Percentiles rank a stretch among this genome's conserved stretches.
These are phyloP conservation scores for Platanus orientalis DNA, from an alignment of 164 flowering plant species.

Conservation along the genomic window DNA sequence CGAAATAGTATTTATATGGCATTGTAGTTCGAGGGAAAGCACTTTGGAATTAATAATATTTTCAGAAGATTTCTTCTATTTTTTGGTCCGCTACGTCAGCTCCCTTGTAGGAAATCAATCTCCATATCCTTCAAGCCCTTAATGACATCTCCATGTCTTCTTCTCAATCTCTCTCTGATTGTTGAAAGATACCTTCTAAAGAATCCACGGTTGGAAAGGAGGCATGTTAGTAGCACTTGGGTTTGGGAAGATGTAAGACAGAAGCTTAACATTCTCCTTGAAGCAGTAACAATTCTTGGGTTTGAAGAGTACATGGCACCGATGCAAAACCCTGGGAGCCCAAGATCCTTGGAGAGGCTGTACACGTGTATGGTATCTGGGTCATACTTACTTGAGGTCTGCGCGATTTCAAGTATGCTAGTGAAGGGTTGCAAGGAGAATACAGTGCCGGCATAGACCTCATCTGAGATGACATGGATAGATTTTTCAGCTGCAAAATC, in stretches of 20 bases:
- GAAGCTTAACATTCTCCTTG: constrained; percentile 60
- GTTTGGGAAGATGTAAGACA: constrained; percentile 62
- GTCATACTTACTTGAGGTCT: constrained; percentile 35
- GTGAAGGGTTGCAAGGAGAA: constrained; percentile 50
- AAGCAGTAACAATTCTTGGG: constrained; percentile 48
- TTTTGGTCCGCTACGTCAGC: too few species aligned
- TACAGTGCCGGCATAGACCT: constrained; percentile 66
- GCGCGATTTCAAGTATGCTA: constrained; percentile 61
- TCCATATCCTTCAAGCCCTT: too few species aligned
- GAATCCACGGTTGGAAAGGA: constrained; percentile 62
- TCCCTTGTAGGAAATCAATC: too few species aligned
- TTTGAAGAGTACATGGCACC: constrained; percentile 66
- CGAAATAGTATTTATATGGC: too few species aligned
- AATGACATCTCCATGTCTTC: too few species aligned
- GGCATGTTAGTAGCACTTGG: constrained; percentile 44
- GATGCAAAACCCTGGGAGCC: constrained; percentile 67
- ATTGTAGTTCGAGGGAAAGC: too few species aligned
- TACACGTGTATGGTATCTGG: constrained; percentile 61
- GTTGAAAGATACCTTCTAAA: constrained; percentile 36
- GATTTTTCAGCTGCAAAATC: constrained; percentile 67
- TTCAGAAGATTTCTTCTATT: too few species aligned
- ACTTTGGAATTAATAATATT: too few species aligned
- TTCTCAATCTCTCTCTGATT: constrained; percentile 35
- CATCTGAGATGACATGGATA: constrained; percentile 76
- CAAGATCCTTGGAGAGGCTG: constrained; percentile 77